These are phyloP conservation scores for Baorangia bicolor DNA, from an alignment of 768 basidiomycete species.

Conservation along the genomic window DNA sequence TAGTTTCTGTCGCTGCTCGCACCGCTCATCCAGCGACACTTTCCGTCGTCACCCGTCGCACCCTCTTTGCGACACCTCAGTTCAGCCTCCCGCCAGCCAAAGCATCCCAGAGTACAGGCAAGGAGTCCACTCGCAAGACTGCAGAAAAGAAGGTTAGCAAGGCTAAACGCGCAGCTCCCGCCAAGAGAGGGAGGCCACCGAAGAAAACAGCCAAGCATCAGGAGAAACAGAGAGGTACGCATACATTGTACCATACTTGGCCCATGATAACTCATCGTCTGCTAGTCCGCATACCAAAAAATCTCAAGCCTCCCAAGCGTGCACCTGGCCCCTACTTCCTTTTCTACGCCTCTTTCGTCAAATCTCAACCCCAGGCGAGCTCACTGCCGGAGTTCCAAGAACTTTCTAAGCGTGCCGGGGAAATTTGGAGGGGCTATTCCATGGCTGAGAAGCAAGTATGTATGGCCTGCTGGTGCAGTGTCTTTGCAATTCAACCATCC, in stretches of 20 bases:
- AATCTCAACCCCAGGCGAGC: not conserved
- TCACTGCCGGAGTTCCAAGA: not conserved
- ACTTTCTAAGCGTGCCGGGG: constrained; percentile 20
- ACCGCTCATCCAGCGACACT: not conserved
- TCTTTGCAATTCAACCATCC: not conserved
- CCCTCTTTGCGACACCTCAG: constrained; percentile 24
- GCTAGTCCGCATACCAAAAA: constrained; percentile 14
- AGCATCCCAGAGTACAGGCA: not conserved
- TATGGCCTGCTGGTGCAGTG: not conserved
- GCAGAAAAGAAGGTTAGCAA: not conserved
- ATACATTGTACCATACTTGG: not conserved
- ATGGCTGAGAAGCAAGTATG: constrained; percentile 37
- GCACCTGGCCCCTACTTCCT: constrained; percentile 27
- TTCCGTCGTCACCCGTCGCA: constrained; percentile 22
- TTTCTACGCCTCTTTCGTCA: constrained; percentile 22
- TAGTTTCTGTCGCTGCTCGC: not conserved
- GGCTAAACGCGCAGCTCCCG: not conserved
- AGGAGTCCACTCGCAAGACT: constrained; percentile 3
- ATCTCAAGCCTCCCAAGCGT: constrained; percentile 28
- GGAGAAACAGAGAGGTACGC: constrained; percentile 17
- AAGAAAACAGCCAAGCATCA: not conserved
- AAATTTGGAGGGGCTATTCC: constrained; percentile 33
- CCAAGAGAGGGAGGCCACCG: constrained; percentile 9
- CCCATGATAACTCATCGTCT: constrained; percentile 8
- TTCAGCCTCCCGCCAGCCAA: constrained; percentile 10